These are phyloP conservation scores for Leptographium wingfieldii DNA, from an alignment of 2,329 filamentous ascomycete species.

Conservation along the genomic window DNA sequence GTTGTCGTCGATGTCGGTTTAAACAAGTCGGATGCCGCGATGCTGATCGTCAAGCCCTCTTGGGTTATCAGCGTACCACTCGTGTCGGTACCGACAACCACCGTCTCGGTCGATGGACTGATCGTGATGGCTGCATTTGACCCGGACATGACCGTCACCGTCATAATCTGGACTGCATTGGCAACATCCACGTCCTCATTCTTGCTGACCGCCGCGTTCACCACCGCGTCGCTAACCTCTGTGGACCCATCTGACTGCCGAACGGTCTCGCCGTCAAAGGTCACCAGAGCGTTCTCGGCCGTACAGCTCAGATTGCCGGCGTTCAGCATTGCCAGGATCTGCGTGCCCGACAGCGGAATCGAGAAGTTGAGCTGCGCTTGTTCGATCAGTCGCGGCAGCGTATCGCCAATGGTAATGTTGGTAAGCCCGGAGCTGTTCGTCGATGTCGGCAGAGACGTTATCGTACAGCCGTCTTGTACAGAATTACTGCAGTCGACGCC, in stretches of 20 bases:
- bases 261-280: constrained; percentile 52
- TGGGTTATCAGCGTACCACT: constrained; percentile 13
- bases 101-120: background rate
- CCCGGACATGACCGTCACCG: constrained; percentile 7
- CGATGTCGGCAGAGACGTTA: constrained; percentile 26
- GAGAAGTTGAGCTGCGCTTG: constrained; percentile 56
- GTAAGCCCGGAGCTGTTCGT: constrained; percentile 25
- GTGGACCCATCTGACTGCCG: constrained; percentile 19
- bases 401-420: constrained; percentile 70
- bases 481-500: constrained; percentile 37
- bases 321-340: constrained; percentile 66
- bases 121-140: background rate
- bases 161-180: constrained; percentile 9
- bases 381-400: constrained; percentile 62
- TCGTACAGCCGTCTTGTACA: constrained; percentile 39
- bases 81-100: background rate
- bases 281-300: constrained; percentile 76
- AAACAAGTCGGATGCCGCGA: constrained; percentile 10
- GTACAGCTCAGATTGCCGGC: constrained; percentile 64
- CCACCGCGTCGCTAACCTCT: background rate
- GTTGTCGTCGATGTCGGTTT: constrained; percentile 11
- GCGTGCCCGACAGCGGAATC: constrained; percentile 57
- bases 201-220: background rate
- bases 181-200: constrained; percentile 1
- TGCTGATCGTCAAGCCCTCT: background rate